These are phyloP conservation scores for Athelia psychrophila DNA, from an alignment of 1,284 basidiomycete species.

Conservation along the genomic window DNA sequence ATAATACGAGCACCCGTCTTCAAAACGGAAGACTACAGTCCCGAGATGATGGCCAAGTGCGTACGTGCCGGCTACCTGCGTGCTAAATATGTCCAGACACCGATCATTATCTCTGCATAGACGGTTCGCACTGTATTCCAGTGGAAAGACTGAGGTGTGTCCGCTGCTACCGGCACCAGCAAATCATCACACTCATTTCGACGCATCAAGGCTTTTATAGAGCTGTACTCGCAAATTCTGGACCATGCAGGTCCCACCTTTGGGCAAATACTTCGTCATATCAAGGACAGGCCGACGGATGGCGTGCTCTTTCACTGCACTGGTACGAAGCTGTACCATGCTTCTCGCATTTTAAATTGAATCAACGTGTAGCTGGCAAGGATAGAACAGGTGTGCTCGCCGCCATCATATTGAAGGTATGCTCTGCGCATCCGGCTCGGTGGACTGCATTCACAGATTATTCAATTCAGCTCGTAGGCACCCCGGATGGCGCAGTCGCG, in stretches of 20 bases:
- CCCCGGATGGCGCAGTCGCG: conserved; percentile 58
- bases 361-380: conserved; percentile 51
- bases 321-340: conserved; percentile 30
- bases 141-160: conserved; percentile 70
- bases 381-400: conserved; percentile 78
- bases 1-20: conserved; percentile 66
- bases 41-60: conserved; percentile 78
- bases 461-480: conserved; percentile 58
- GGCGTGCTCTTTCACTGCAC: conserved; percentile 75
- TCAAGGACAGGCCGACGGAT: conserved; percentile 63
- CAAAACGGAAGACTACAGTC: conserved; percentile 71
- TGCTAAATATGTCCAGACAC: neutral
- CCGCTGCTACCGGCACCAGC: neutral
- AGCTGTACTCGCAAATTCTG: conserved; percentile 75
- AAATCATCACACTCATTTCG: neutral
- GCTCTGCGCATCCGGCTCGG: conserved; percentile 1
- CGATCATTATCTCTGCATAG: conserved; percentile 33
- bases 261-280: conserved; percentile 61
- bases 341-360: neutral
- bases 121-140: conserved; percentile 73
- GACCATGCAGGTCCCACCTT: conserved; percentile 68
- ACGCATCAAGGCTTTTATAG: conserved; percentile 67
- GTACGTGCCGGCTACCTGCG: conserved; percentile 33
- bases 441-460: conserved; percentile 4
- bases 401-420: conserved; percentile 66